Conservation (phyloP, 805 yeast genomes). For the Saccharomyces cerevisiae region DNA sequence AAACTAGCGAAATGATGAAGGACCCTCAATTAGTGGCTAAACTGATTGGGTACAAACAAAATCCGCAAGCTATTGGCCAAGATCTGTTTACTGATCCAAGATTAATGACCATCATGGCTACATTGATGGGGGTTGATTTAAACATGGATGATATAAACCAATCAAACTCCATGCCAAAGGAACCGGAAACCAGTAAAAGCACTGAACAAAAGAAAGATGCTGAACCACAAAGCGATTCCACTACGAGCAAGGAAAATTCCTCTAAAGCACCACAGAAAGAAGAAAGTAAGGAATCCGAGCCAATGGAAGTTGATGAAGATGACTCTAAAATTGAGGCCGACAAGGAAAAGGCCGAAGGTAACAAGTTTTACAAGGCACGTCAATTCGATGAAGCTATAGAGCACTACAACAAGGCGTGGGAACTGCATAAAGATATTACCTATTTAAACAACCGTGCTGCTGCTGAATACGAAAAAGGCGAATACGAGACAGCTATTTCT, state of each 20-base stretch:
- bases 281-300: conserved; percentile 27
- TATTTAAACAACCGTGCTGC: conserved; percentile 95
- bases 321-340: conserved; percentile 47
- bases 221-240: conserved; percentile 6
- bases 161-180: conserved; percentile 25
- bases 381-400: conserved; percentile 90
- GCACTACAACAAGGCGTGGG: conserved; percentile 81
- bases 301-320: conserved; percentile 33
- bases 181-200: conserved; percentile 29
- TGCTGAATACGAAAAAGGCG: conserved; percentile 94
- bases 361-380: conserved; percentile 73
- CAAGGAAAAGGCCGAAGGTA: conserved; percentile 74
- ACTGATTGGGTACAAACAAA: conserved; percentile 47
- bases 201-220: conserved; percentile 15
- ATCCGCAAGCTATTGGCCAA: conserved; percentile 68
- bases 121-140: conserved; percentile 74
- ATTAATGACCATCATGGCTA: conserved; percentile 80
- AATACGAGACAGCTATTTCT: conserved; percentile 71
- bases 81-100: conserved; percentile 75
- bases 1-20: conserved; percentile 76
- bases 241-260: conserved; percentile 22
- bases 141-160: conserved; percentile 35
- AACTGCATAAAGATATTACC: conserved; percentile 71
- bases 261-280: conserved; percentile 21
- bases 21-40: conserved; percentile 76